Evolutionary conservation across 2,329 filamentous ascomycete species (phyloP), one percentile per base, ranked within the genome.

Genomic region (Pseudopithomyces maydicus): DNA sequence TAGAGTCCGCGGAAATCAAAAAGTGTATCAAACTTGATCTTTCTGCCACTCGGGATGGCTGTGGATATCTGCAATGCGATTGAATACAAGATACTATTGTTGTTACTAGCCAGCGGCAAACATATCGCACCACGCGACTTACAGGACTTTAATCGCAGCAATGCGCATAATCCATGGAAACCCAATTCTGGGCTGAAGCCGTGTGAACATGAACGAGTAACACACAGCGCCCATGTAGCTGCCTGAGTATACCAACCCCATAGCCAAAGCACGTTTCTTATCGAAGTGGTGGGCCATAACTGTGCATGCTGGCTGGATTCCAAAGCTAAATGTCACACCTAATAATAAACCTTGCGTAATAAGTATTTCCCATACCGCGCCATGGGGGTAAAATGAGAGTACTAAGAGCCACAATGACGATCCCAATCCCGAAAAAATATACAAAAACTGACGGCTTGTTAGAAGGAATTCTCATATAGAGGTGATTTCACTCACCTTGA

Each of bases 81-180:
- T 62, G 20, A 82, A 64, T 63, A 82, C 77, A 45, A 83, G 80
- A 63, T 74, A 78, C 54, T 88, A 0, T 8, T 80, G 0, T 82
- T 62, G 35, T 81, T 77, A 55, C 82, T 79, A 58, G 86, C 76
- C 19, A 81, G 76, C 8, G 78, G 76, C 0, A 67, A 68, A 10
- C 82, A 68, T 64, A 81, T 80, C 26, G 88, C 3, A 12, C 1
- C 4, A 7, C 0, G 6, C 20, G 10, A 61, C 68, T 47, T 57
- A 72, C 70, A 56, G 56, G 15, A 69, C 61, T 50, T 73, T 82
- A 59, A 90, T 86, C 0, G 82, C 88, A 1, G 89, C 78, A 15
- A 86, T 80, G 3, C 89, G 79, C 22, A 88, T 83, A 1, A 84
- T 79, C 83, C 85, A 88, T 0, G 79, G 71, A 60, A 89, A 89